phyloP scores from a whole-genome alignment of 176 grass and related monocot genomes.

The Avena atlantica region DNA sequence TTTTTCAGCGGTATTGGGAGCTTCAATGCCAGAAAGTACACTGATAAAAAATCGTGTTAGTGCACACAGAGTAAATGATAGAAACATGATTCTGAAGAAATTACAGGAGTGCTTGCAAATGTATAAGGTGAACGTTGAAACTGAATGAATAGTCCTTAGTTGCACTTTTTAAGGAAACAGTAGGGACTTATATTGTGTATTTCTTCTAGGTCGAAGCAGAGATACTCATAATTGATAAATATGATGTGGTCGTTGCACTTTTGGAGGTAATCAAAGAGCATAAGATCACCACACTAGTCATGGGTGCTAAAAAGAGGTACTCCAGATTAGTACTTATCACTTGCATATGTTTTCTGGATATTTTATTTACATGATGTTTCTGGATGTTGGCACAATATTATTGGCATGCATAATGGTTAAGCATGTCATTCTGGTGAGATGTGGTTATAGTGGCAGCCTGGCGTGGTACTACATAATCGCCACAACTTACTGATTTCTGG shows the following conservation, averaged over 20 bases:
- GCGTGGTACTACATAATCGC: background rate
- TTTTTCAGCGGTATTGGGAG: conserved; percentile 34
- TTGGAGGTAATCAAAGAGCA: conserved; percentile 2
- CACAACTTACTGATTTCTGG: background rate
- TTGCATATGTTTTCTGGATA: background rate
- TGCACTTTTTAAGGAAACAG: background rate
- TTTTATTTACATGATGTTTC: too few species aligned
- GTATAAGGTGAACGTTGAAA: background rate
- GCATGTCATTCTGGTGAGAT: background rate
- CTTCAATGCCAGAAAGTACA: background rate
- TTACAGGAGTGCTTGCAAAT: background rate
- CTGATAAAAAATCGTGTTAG: conserved; percentile 9
- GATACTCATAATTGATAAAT: conserved; percentile 25
- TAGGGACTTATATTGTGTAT: background rate
- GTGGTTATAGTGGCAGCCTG: background rate
- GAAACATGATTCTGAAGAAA: background rate
- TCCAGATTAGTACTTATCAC: background rate
- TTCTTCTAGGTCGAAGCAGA: conserved; percentile 21
- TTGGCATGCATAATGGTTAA: background rate
- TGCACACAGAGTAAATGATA: background rate
- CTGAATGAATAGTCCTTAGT: background rate
- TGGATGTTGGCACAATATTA: background rate
- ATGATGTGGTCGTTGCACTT: conserved; percentile 1
- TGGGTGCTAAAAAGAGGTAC: conserved; percentile 38
- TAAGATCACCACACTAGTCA: conserved; percentile 38